Conservation (phyloP, 2,329 filamentous ascomycete genomes). For the Emmonsia crescens region DNA sequence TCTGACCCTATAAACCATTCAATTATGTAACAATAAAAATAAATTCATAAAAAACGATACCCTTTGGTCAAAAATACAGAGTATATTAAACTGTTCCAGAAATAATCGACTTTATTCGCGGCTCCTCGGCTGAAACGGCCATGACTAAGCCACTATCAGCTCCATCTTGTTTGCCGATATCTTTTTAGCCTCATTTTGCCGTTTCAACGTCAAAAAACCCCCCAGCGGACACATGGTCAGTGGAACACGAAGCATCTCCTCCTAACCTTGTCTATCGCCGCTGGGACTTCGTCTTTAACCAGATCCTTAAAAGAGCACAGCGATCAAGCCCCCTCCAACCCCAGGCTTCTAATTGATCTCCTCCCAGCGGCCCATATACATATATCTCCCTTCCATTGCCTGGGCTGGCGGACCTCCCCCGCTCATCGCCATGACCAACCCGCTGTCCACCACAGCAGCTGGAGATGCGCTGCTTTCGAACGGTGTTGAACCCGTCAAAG, state of each 20-base stretch:
- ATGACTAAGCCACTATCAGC: neutral
- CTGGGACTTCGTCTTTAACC: neutral
- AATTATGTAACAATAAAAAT: neutral
- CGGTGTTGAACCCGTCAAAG: neutral
- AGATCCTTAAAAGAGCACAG: neutral
- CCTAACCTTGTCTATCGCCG: neutral
- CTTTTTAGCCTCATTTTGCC: neutral
- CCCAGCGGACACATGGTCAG: neutral
- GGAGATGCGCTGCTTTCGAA: neutral
- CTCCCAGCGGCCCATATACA: neutral
- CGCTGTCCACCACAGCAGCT: neutral
- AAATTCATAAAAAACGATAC: neutral
- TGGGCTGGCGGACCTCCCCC: neutral
- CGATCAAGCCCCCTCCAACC: neutral
- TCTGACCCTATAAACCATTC: neutral
- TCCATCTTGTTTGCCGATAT: neutral
- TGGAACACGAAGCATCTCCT: neutral
- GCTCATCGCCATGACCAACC: conserved; percentile 1
- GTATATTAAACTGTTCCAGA: neutral
- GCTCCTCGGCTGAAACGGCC: neutral
- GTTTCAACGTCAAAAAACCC: neutral
- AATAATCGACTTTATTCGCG: neutral
- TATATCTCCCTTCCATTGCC: neutral
- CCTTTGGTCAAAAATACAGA: neutral
- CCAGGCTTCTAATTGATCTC: neutral